These are phyloP conservation scores for Capronia epimyces DNA, from an alignment of 2,329 filamentous ascomycete species.

Conservation along the genomic window DNA sequence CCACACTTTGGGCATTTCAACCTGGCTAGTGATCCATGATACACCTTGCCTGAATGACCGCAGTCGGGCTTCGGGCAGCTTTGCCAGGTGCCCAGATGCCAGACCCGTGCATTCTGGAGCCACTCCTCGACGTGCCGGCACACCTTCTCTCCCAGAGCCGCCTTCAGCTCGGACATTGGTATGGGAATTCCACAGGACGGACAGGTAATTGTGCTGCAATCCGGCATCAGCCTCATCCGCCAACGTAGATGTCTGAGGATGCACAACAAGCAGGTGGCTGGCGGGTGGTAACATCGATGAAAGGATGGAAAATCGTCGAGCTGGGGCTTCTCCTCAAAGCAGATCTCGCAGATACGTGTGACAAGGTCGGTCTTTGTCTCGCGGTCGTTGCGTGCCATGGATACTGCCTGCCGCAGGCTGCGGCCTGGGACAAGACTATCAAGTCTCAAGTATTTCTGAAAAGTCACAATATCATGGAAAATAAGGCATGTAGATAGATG, in stretches of 20 bases:
- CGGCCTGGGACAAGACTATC: neutral
- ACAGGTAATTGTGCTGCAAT: constrained; percentile 11
- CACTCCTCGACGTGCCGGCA: neutral
- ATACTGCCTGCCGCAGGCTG: neutral
- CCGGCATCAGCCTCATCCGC: neutral
- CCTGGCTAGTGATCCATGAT: neutral
- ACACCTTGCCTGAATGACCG: neutral
- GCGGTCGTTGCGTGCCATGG: constrained; percentile 1
- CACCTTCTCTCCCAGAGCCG: neutral
- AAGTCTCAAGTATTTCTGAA: neutral
- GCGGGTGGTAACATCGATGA: constrained; percentile 5
- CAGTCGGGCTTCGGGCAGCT: neutral
- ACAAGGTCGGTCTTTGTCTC: neutral
- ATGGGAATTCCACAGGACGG: constrained; percentile 3
- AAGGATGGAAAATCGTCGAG: constrained; percentile 9
- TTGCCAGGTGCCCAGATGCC: neutral
- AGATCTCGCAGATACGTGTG: constrained; percentile 11
- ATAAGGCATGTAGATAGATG: neutral
- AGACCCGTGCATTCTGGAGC: neutral
- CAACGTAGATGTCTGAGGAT: neutral
- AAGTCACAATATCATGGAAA: neutral
- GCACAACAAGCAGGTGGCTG: constrained; percentile 9
- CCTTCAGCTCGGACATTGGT: neutral
- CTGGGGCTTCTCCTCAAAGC: constrained; percentile 10
- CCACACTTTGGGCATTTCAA: constrained; percentile 19